phyloP scores from a whole-genome alignment of 306 rosid genomes.

The Sicyos edulis region DNA sequence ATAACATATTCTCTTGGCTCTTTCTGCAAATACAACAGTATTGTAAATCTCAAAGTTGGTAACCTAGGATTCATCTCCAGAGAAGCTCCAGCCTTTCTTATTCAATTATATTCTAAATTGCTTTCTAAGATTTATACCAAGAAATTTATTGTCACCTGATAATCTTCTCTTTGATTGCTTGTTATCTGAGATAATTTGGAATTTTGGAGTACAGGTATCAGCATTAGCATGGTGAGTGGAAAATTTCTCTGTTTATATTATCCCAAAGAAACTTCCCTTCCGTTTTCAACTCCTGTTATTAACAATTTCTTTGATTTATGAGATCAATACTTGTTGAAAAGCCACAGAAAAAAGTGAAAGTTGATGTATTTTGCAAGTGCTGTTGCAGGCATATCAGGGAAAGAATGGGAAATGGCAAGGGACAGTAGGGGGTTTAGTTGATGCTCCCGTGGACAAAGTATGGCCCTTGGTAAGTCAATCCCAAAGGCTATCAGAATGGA shows the following conservation, averaged over 20 bases:
- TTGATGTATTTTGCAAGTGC: no score
- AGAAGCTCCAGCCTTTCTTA: no score
- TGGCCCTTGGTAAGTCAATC: constrained; percentile 58
- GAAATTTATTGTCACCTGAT: background rate
- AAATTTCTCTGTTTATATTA: background rate
- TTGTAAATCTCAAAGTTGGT: no score
- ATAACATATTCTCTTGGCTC: no score
- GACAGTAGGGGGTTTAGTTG: constrained; percentile 49
- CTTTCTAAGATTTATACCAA: background rate
- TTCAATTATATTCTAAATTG: no score
- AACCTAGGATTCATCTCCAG: no score
- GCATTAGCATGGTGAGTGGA: constrained; percentile 12
- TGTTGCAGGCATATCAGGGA: constrained; percentile 12
- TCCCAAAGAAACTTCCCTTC: background rate
- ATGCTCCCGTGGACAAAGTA: constrained; percentile 53
- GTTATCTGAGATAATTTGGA: background rate
- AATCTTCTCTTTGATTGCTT: no score
- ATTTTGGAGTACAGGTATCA: background rate
- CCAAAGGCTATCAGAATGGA: constrained; percentile 59
- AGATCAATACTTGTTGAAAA: background rate
- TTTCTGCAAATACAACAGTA: no score
- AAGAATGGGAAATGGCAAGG: constrained; percentile 57
- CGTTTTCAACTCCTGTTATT: background rate
- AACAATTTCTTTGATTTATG: background rate
- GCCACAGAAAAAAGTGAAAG: no score